phyloP scores from a whole-genome alignment of 495 filamentous ascomycete genomes.

The Thozetella sp. region DNA sequence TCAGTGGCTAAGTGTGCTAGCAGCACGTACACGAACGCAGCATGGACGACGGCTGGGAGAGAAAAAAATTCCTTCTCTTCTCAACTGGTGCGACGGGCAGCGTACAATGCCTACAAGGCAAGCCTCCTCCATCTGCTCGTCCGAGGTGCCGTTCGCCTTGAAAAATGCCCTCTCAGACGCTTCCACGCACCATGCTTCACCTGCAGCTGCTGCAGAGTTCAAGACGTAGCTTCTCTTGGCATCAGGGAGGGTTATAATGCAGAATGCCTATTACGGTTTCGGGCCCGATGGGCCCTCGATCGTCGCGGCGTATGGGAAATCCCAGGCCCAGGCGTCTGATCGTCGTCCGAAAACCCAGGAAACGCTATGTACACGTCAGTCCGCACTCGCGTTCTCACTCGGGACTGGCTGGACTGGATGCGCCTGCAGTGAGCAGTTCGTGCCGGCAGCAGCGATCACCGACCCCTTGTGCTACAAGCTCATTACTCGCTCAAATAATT shows the following conservation, averaged over 20 bases:
- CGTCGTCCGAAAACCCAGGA: not conserved
- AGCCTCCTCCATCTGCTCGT: not conserved
- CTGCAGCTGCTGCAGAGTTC: too few relatives aligned
- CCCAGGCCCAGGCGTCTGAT: not conserved
- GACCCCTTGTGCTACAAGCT: too few relatives aligned
- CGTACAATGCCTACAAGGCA: not conserved
- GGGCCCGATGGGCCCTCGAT: not conserved
- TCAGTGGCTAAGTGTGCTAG: too few relatives aligned
- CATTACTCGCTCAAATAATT: too few relatives aligned
- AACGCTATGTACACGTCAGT: not conserved
- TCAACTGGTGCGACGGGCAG: not conserved
- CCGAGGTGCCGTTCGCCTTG: not conserved
- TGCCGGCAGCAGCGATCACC: too few relatives aligned
- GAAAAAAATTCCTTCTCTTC: not conserved
- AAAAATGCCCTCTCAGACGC: not conserved
- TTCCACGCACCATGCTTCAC: too few relatives aligned
- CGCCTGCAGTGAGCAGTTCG: not conserved
- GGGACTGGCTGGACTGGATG: not conserved
- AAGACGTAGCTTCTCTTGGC: not conserved
- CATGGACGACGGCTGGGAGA: too few relatives aligned
- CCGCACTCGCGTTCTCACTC: too few relatives aligned
- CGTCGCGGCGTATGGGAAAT: not conserved
- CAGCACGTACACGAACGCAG: too few relatives aligned
- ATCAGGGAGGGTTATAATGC: not conserved
- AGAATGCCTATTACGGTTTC: not conserved